Percentiles rank a stretch among this genome's conserved stretches.
Evolutionary conservation across 1,284 basidiomycete species (phyloP).

Genomic region (Testicularia cyperi): DNA sequence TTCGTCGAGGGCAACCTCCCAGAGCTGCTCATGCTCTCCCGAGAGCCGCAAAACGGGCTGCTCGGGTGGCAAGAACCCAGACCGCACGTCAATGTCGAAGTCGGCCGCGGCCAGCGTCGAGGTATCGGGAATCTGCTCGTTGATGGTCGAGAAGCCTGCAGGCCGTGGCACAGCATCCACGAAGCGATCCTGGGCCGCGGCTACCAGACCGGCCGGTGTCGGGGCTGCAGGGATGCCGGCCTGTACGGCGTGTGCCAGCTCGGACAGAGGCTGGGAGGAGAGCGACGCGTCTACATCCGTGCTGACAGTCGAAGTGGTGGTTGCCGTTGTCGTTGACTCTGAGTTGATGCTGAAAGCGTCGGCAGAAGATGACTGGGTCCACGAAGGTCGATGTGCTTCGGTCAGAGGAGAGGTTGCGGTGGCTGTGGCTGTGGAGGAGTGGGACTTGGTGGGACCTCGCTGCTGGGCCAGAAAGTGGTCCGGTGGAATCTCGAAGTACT

Average conservation of each 20-base stretch:
- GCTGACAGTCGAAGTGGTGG: neutral
- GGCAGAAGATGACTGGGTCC: neutral
- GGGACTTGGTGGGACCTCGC: slow-evolving; percentile 19
- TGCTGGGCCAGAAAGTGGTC: slow-evolving; percentile 51
- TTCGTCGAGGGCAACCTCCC: slow-evolving; percentile 68
- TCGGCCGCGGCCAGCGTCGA: slow-evolving; percentile 86
- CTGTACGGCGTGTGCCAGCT: slow-evolving; percentile 30
- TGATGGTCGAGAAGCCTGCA: slow-evolving; percentile 29
- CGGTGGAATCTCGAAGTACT: slow-evolving; percentile 46
- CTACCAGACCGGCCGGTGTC: slow-evolving; percentile 6
- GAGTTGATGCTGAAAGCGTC: slow-evolving; percentile 6
- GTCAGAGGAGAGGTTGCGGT: slow-evolving; percentile 1
- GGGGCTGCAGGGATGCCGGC: slow-evolving; percentile 20
- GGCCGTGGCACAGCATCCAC: slow-evolving; percentile 28
- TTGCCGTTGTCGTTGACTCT: neutral
- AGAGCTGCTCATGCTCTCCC: slow-evolving; percentile 66
- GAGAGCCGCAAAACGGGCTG: slow-evolving; percentile 71
- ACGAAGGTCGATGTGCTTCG: neutral
- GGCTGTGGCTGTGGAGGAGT: slow-evolving; percentile 4
- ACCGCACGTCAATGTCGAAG: slow-evolving; percentile 87
- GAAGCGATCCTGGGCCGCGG: slow-evolving; percentile 10
- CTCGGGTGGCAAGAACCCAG: slow-evolving; percentile 87
- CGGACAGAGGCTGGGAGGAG: slow-evolving; percentile 18
- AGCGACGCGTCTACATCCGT: neutral
- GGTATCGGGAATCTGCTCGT: slow-evolving; percentile 66